phyloP scores from a whole-genome alignment of 1,139 yeast genomes.

The Hansenula sp. region DNA sequence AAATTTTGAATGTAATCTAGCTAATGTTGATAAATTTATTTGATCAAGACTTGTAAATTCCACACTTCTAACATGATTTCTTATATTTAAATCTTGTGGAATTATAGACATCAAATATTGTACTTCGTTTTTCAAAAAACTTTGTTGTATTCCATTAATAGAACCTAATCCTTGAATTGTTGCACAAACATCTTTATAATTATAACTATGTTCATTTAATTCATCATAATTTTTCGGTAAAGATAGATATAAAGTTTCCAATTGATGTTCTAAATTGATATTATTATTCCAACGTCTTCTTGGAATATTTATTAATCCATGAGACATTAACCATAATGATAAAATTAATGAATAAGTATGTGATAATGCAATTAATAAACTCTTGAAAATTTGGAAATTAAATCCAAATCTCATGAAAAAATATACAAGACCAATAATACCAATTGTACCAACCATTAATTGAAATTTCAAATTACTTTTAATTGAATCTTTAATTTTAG shows the following conservation, averaged over 20 bases:
- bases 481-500: slow-evolving; percentile 52
- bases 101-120: slow-evolving; percentile 25
- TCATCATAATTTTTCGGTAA: slow-evolving; percentile 58
- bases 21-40: slow-evolving; percentile 12
- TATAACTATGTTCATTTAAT: slow-evolving; percentile 59
- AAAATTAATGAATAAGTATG: slow-evolving; percentile 75
- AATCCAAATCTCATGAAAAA: slow-evolving; percentile 60
- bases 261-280: slow-evolving; percentile 28
- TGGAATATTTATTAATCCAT: slow-evolving; percentile 70
- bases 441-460: slow-evolving; percentile 47
- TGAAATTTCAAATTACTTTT: slow-evolving; percentile 58
- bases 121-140: slow-evolving; percentile 33
- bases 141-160: slow-evolving; percentile 20
- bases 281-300: slow-evolving; percentile 48
- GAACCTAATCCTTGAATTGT: slow-evolving; percentile 46
- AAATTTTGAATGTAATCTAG: slow-evolving; percentile 19
- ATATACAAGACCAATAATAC: slow-evolving; percentile 54
- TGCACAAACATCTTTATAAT: slow-evolving; percentile 60
- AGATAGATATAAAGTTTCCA: slow-evolving; percentile 45
- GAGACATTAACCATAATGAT: slow-evolving; percentile 84
- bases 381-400: slow-evolving; percentile 51
- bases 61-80: slow-evolving; percentile 19
- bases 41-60: slow-evolving; percentile 19
- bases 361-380: slow-evolving; percentile 69
- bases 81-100: slow-evolving; percentile 17